Conservation (phyloP, 805 yeast genomes). For the Tetrapisispora phaffii region DNA sequence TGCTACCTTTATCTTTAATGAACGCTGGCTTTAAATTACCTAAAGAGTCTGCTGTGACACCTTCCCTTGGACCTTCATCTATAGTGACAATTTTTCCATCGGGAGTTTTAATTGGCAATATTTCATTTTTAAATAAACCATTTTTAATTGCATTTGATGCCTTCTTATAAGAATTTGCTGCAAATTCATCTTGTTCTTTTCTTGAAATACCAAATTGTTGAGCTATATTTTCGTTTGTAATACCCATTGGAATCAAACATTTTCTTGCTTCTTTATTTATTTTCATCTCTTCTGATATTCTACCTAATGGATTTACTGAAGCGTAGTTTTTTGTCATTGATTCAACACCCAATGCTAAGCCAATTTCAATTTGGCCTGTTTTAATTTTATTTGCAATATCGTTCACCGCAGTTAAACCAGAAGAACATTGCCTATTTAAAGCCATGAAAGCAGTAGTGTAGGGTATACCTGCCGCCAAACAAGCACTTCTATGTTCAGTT, state of each 20-base stretch:
- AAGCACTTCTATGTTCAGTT: conserved; percentile 87
- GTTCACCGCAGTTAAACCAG: conserved; percentile 84
- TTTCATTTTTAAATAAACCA: conserved; percentile 82
- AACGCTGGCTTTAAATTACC: conserved; percentile 80
- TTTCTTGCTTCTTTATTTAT: conserved; percentile 44
- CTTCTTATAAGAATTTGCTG: conserved; percentile 76
- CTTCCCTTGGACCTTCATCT: conserved; percentile 86
- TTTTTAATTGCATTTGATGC: conserved; percentile 63
- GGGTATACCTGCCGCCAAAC: conserved; percentile 85
- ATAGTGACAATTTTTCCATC: conserved; percentile 38
- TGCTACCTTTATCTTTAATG: conserved; percentile 60
- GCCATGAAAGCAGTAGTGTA: conserved; percentile 69
- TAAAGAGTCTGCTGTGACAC: conserved; percentile 71
- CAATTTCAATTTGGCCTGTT: conserved; percentile 82
- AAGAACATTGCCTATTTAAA: conserved; percentile 88
- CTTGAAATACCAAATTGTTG: conserved; percentile 54
- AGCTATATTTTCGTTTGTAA: conserved; percentile 88
- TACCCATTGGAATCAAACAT: conserved; percentile 93
- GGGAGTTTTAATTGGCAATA: conserved; percentile 66
- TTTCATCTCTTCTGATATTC: conserved; percentile 42
- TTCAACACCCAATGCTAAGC: conserved; percentile 88
- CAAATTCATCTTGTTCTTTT: conserved; percentile 73
- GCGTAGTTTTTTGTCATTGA: conserved; percentile 88
- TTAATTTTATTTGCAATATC: conserved; percentile 83
- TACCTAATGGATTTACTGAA: conserved; percentile 55